Base-by-base conservation (phyloP, 2,329 filamentous ascomycete genomes). In the Aureobasidium sp. region DNA sequence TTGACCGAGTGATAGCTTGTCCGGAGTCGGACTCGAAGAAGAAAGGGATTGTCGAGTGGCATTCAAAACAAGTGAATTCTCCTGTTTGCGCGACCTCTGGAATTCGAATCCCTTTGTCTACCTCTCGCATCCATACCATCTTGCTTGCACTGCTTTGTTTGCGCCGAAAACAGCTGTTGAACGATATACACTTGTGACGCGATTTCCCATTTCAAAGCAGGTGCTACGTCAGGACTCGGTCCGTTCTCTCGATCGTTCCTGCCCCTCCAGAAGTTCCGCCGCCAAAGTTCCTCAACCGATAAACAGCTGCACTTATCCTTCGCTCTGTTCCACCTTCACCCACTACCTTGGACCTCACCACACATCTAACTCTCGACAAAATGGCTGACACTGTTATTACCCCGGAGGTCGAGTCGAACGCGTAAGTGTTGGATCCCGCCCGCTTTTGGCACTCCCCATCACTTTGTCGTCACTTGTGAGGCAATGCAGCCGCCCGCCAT, bases 381-480 rank as follows among this genome's bases (percentile, higher is more conserved):
- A 80, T 80, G 78, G 75, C 78, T 66, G 74, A 79, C 71, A 79
- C 78, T 34, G 71, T 79, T 64, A 78, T 80, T 67, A 73, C 76
- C 64, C 76, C 75, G 57, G 76, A 79, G 63, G 75, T 74, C 62
- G 77, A 78, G 68, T 66, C 69, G 69, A 77, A 72, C 69, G 77
- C 78, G 78, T 80, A 75, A 70, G 78, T 69, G 56, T 39, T 29
- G 44, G 59, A 37, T 47, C 39, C 53, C 36, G 47, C 52, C 45
- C 45, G 52, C 25, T 25, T 58, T 39, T 41, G 58, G 34, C 34
- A 47, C 15, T 27, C 47, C 17, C 45, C 49, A 34, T 36, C 39
- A 41, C 47, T 36, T 47, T 48, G 48, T 42, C 45, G 47, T 55
- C 42, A 44, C 27, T 25, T 7, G 31, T 12, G 41, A 42, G 48